phyloP scores from a whole-genome alignment of 352 stramenopile genomes.

The Phytophthora constricta region DNA sequence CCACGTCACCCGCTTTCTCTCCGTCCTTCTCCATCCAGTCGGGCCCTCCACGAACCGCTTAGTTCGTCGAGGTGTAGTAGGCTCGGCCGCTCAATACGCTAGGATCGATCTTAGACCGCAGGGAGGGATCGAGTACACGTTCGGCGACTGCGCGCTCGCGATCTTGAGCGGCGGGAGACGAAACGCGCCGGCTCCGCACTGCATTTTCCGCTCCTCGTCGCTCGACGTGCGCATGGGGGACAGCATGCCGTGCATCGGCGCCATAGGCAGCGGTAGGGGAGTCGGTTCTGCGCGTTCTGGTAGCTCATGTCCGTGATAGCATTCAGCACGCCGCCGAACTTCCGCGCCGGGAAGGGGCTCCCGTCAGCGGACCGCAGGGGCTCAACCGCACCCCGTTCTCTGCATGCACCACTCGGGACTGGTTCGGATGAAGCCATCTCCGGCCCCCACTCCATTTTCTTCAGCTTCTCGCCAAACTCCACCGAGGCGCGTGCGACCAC shows the following conservation, averaged over 20 bases:
- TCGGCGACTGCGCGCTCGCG: slow-evolving; percentile 35
- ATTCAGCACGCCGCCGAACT: slow-evolving; percentile 52
- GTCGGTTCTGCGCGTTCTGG: slow-evolving; percentile 59
- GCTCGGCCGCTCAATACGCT: slow-evolving; percentile 56
- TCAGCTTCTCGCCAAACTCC: slow-evolving; percentile 43
- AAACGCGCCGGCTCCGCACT: slow-evolving; percentile 37
- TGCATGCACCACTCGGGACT: slow-evolving; percentile 64
- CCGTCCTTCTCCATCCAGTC: slow-evolving; percentile 13
- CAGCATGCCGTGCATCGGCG: slow-evolving; percentile 34
- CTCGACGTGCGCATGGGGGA: slow-evolving; percentile 39
- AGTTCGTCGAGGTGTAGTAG: slow-evolving; percentile 63
- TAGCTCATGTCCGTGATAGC: slow-evolving; percentile 57
- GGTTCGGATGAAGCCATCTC: slow-evolving; percentile 25
- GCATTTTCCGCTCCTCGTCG: slow-evolving; percentile 44
- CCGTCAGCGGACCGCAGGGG: slow-evolving; percentile 52
- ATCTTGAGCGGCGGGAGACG: slow-evolving; percentile 71
- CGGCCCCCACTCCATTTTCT: slow-evolving; percentile 43
- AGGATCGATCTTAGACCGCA: slow-evolving; percentile 81
- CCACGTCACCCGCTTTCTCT: no score
- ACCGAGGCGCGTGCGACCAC: slow-evolving; percentile 20
- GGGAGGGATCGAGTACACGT: slow-evolving; percentile 69
- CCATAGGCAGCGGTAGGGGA: slow-evolving; percentile 31
- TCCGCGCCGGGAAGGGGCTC: slow-evolving; percentile 30
- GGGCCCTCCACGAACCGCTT: slow-evolving; percentile 16
- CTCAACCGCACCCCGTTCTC: slow-evolving; percentile 71